Conservation (phyloP, 768 basidiomycete genomes). For the Pisolithus sp. region DNA sequence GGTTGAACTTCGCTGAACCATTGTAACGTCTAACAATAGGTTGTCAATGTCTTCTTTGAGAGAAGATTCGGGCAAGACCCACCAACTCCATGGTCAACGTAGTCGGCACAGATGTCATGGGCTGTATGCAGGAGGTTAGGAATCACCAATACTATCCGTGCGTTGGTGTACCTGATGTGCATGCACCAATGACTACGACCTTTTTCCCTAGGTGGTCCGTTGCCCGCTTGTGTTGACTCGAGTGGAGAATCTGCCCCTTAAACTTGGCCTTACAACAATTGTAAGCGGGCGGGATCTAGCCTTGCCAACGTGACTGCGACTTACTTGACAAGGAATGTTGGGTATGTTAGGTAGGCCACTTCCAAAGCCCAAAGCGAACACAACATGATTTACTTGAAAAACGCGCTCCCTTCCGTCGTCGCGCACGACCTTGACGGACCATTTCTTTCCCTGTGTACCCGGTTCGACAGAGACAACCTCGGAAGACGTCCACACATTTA, state of each 20-base stretch:
- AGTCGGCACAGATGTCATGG: constrained; percentile 42
- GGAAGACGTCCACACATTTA: constrained; percentile 58
- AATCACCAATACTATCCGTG: not conserved
- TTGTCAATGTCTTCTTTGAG: not conserved
- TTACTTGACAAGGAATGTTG: constrained; percentile 37
- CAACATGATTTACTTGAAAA: constrained; percentile 43
- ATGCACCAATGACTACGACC: constrained; percentile 63
- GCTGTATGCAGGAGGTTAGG: constrained; percentile 26
- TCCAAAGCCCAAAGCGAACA: constrained; percentile 51
- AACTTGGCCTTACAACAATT: constrained; percentile 34
- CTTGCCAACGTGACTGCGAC: not conserved
- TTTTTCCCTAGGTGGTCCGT: constrained; percentile 52
- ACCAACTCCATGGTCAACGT: constrained; percentile 33
- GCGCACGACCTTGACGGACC: constrained; percentile 39
- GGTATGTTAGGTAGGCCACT: constrained; percentile 42
- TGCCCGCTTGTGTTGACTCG: constrained; percentile 43
- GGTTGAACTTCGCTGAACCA: constrained; percentile 50
- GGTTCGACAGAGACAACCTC: constrained; percentile 34
- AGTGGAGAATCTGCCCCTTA: constrained; percentile 50
- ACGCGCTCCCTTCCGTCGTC: constrained; percentile 26
- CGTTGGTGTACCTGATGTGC: constrained; percentile 43
- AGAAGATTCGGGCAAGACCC: not conserved
- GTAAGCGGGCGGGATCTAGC: not conserved
- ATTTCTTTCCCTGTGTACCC: constrained; percentile 33
- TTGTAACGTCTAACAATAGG: constrained; percentile 40